Percentiles rank a stretch among this genome's conserved stretches.
Conservation (phyloP, 1,284 basidiomycete genomes). For the Porodaedalea pini region DNA sequence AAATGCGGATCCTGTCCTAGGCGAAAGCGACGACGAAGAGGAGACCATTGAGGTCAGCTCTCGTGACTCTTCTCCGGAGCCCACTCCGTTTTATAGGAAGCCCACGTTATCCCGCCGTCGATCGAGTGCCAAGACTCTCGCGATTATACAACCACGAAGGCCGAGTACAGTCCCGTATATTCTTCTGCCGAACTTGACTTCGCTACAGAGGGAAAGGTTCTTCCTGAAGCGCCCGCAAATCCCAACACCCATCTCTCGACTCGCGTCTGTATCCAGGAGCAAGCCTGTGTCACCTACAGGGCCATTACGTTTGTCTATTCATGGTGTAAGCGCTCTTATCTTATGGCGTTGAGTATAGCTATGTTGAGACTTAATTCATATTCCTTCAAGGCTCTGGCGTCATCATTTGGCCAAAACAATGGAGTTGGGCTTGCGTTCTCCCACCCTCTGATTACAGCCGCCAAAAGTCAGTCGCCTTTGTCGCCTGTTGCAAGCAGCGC, state of each 20-base stretch:
- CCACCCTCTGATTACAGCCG: no score
- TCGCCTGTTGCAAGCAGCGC: no score
- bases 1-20: not conserved
- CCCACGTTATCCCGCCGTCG: not conserved
- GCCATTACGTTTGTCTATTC: not conserved
- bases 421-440: no score
- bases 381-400: no score
- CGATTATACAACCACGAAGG: not conserved
- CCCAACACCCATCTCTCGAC: no score
- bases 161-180: not conserved
- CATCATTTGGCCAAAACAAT: no score
- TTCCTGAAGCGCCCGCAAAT: not conserved
- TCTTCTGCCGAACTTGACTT: not conserved
- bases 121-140: no score
- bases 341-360: not conserved
- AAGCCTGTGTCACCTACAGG: no score
- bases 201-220: not conserved
- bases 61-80: not conserved
- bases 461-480: no score
- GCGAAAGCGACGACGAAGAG: not conserved
- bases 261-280: no score
- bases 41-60: not conserved
- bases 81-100: not conserved
- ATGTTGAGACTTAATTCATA: slow-evolving; percentile 11
- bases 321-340: not conserved